Evolutionary conservation across 2,329 filamentous ascomycete species (phyloP).

Genomic region (Apiospora phragmitis): DNA sequence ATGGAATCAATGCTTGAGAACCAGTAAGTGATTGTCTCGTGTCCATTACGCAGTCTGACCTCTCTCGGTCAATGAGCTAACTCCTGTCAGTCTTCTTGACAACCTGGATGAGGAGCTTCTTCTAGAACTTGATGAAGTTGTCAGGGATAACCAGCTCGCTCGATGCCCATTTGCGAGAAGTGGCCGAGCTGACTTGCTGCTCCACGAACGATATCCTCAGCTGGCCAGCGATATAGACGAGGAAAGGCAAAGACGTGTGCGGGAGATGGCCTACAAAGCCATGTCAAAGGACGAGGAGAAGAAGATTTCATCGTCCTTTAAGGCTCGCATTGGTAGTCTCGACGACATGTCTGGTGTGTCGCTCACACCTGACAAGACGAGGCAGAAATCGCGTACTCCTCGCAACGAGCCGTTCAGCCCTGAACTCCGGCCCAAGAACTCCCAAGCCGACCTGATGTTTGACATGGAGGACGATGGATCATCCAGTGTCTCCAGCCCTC

Average conservation of each 20-base stretch:
- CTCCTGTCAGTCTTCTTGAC: slow-evolving; percentile 59
- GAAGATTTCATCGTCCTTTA: slow-evolving; percentile 61
- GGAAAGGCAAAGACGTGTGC: slow-evolving; percentile 68
- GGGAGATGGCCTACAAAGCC: slow-evolving; percentile 71
- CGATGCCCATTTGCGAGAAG: slow-evolving; percentile 77
- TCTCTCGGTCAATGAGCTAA: slow-evolving; percentile 34
- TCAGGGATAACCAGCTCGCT: slow-evolving; percentile 79
- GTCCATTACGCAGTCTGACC: slow-evolving; percentile 12
- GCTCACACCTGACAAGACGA: slow-evolving; percentile 44
- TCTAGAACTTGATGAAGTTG: slow-evolving; percentile 74
- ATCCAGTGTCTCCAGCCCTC: slow-evolving; percentile 30
- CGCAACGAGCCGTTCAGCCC: slow-evolving; percentile 65
- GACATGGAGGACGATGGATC: slow-evolving; percentile 83
- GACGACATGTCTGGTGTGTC: slow-evolving; percentile 57
- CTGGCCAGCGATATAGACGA: slow-evolving; percentile 67
- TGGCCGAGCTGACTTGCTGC: slow-evolving; percentile 65
- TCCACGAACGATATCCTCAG: slow-evolving; percentile 66
- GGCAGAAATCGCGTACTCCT: slow-evolving; percentile 46
- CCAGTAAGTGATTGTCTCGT: slow-evolving; percentile 42
- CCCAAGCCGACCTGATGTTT: slow-evolving; percentile 80
- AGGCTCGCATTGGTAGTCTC: slow-evolving; percentile 59
- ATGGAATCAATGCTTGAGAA: slow-evolving; percentile 92
- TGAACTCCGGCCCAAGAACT: slow-evolving; percentile 66
- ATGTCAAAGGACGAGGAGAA: slow-evolving; percentile 66
- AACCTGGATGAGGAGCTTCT: slow-evolving; percentile 85